Base-by-base conservation (phyloP, 495 filamentous ascomycete species). In the Parathielavia hyrcaniae region DNA sequence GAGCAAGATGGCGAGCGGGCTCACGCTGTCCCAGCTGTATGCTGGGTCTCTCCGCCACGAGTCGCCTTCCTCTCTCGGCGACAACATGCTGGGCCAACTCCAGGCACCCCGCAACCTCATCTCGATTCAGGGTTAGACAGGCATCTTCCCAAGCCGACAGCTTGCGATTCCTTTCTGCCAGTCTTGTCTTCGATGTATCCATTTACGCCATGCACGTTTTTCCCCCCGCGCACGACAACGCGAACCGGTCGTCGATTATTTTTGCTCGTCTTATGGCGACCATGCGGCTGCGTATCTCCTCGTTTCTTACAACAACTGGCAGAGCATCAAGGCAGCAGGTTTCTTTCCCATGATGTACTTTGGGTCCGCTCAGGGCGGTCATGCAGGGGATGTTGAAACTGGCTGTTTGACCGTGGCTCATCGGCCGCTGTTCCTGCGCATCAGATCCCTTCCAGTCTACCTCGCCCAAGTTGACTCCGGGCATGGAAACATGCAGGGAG, bases 1-100 rank as follows among this genome's bases (percentile, higher is more conserved):
- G 65, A 74, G 71, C 19, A 86, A 90, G 74, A 81, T 96, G 59
- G 68, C 69, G 48, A 78, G 77, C 50, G 88, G 79, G 9, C 78
- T 75, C 46, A 61, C 54, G 13, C 68, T 81, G 13, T 67, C 73
- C 1, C 64, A 70, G 35, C 64, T 43, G 30, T 61, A 57, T 22
- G 43, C 47, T 11, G 30, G 47, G 17, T 48, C 49, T 22, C 30
- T 43, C 26, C 36, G 22, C 1, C 8, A 23, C 5, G 41, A 17
- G 32, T 38, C 11, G 13, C 50, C 58, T n/a, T 55, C 52, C 1
- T 20, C 49, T 32, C 16, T 40, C 34, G 59, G 55, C 10, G 50
- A 50, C 19, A 60, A 61, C 54, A 6, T 36, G 17, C 14, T 26
- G 20, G 23, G 50, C 23, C 50, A 45, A 2, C 53, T 30, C 36